Evolutionary conservation across 2,329 filamentous ascomycete species (phyloP).

Genomic region (Fusarium armeniacum): DNA sequence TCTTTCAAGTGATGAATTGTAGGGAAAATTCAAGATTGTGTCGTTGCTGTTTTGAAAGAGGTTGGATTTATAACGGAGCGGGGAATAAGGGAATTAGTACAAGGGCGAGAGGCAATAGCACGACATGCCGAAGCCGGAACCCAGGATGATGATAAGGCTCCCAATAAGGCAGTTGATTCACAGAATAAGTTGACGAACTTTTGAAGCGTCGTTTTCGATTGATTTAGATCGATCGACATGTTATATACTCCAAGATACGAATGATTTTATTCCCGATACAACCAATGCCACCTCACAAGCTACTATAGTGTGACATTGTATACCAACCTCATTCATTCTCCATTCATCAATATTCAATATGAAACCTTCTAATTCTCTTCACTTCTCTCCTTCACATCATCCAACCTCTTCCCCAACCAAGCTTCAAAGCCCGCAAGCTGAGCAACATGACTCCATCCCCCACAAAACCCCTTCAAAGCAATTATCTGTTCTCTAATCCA

Average conservation of each 20-base stretch:
- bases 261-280: too few species aligned
- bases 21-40: background rate
- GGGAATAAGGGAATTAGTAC: slow-evolving; percentile 24
- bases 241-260: background rate
- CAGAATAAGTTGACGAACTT: slow-evolving; percentile 12
- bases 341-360: background rate
- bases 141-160: slow-evolving; percentile 25
- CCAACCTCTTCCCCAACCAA: slow-evolving; percentile 57
- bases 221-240: background rate
- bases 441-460: slow-evolving; percentile 55
- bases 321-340: background rate
- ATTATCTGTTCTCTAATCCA: slow-evolving; percentile 56
- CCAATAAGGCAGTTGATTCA: slow-evolving; percentile 30
- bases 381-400: background rate
- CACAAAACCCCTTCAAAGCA: slow-evolving; percentile 60
- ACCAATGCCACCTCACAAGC: too few species aligned
- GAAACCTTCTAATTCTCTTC: background rate
- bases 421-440: slow-evolving; percentile 62
- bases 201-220: slow-evolving; percentile 5
- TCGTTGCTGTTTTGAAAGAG: background rate
- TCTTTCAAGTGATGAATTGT: slow-evolving; percentile 6
- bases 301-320: background rate
- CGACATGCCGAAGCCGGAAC: slow-evolving; percentile 38
- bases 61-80: slow-evolving; percentile 5
- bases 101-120: slow-evolving; percentile 13